Conservation (phyloP, 108 stramenopile species). For the Schizochytrium sp. region DNA sequence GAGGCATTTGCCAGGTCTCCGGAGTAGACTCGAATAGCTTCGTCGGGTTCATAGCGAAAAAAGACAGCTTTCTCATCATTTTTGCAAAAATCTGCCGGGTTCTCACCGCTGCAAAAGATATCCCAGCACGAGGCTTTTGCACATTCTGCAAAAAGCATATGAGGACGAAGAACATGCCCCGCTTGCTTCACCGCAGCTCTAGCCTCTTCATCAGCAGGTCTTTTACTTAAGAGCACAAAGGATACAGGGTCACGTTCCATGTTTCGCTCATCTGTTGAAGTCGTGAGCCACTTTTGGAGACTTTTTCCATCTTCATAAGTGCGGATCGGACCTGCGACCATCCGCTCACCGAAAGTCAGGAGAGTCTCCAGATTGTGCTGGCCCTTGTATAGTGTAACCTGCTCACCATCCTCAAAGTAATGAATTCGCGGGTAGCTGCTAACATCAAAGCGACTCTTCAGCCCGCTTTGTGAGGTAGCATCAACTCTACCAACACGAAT, state of each 20-base stretch:
- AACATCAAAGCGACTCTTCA: constrained; percentile 80
- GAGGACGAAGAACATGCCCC: background rate
- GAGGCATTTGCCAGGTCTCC: background rate
- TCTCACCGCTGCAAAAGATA: background rate
- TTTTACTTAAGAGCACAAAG: constrained; percentile 16
- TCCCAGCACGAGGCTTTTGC: background rate
- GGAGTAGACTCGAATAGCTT: background rate
- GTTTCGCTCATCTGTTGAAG: background rate
- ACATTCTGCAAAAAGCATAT: background rate
- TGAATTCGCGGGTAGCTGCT: constrained; percentile 82
- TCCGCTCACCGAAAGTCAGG: background rate
- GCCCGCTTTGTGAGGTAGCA: constrained; percentile 77
- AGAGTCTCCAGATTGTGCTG: background rate
- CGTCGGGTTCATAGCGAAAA: background rate
- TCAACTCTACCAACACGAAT: constrained; percentile 87
- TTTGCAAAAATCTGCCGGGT: background rate
- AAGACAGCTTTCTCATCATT: background rate
- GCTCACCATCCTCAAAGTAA: constrained; percentile 80
- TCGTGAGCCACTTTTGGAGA: background rate
- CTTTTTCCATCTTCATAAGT: background rate
- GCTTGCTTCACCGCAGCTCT: background rate
- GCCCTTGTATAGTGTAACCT: background rate
- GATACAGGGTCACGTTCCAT: background rate
- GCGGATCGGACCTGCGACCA: constrained; percentile 3
- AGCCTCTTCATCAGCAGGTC: background rate